Base-by-base conservation (phyloP, 345 rosid genomes). In the Pelargonium nanum region DNA sequence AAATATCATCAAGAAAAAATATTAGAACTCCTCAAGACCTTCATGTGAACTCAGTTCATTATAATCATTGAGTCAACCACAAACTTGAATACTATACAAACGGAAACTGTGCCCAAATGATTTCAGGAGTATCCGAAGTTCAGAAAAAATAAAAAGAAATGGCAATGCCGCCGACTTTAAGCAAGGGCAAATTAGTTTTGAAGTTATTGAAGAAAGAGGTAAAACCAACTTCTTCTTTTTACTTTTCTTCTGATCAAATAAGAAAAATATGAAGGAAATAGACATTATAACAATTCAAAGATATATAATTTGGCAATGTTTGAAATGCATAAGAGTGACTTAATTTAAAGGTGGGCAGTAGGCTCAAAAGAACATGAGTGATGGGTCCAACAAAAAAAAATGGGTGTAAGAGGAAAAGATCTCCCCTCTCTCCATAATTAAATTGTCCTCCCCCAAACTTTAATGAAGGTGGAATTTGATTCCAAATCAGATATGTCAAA, bases 21-120 rank as follows among this genome's bases (percentile, higher is more conserved):
- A 21, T 54, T 24, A 54, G 40, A 40, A 67, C 24, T 59, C 56
- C 53, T 24, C 28, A 61, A 56, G 32, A 9, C 56, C n/a, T 56
- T 61, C 59, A 55, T 61, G 32, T 60, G 59, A 45, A 26, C 59
- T 1, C 58, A 50, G 21, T 55, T 57, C 25, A 44, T 23, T 50
- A 26, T n/a, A 10, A 30, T n/a, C n/a, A n/a, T 48, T 48, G 17
- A n/a, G n/a, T 52, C 55, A 52, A n/a, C n/a, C n/a, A n/a, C n/a
- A 52, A 52, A 19, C 55, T 52, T 19, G 55, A n/a, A 52, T 52
- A 52, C 21, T 19, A n/a, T n/a, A n/a, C n/a, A n/a, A n/a, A n/a
- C n/a, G n/a, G n/a, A 52, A 9, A 45, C 8, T 4, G 5, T n/a
- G 55, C 7, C 17, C 55, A 52, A 20, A 52, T 19, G 7, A 52